A percentile compares a stretch with the other conserved stretches of the same genome.
Conservation (phyloP, 2,329 filamentous ascomycete species). For the Botrytis squamosa region DNA sequence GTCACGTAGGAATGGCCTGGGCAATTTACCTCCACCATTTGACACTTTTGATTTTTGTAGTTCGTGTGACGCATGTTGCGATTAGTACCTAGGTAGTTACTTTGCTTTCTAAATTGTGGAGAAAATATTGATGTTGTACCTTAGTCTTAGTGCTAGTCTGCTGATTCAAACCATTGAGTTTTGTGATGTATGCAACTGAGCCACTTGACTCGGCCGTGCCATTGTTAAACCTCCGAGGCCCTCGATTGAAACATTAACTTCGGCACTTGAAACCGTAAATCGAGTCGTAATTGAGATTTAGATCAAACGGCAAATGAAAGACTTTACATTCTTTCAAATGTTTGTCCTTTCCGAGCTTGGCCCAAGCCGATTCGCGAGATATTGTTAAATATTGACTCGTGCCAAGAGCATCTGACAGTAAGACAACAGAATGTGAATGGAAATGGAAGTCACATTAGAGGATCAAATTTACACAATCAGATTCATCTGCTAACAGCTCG, state of each 20-base stretch:
- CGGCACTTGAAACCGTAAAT: not conserved
- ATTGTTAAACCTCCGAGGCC: not conserved
- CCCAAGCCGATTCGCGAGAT: not conserved
- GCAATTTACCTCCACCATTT: not conserved
- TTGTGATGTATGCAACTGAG: not conserved
- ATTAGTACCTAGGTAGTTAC: not conserved
- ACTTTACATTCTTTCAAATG: not conserved
- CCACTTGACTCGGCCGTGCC: conserved; percentile 8
- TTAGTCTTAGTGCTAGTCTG: not conserved
- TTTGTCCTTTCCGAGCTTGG: not conserved
- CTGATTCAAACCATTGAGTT: not conserved
- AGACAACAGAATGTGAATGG: not conserved
- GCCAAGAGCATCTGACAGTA: conserved; percentile 18
- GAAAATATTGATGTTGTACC: not conserved
- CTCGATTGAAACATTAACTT: not conserved
- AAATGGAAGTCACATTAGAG: not conserved
- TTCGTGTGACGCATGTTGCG: not conserved
- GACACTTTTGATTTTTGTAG: not conserved
- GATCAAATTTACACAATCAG: not conserved
- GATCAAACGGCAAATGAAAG: not conserved
- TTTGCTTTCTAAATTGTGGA: not conserved
- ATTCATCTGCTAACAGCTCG: not conserved
- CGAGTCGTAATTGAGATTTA: not conserved
- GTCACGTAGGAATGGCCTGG: not conserved
- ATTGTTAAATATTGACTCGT: conserved; percentile 9